These are phyloP conservation scores for Crucihimalaya himalaica DNA, from an alignment of 345 rosid species.

Conservation along the genomic window DNA sequence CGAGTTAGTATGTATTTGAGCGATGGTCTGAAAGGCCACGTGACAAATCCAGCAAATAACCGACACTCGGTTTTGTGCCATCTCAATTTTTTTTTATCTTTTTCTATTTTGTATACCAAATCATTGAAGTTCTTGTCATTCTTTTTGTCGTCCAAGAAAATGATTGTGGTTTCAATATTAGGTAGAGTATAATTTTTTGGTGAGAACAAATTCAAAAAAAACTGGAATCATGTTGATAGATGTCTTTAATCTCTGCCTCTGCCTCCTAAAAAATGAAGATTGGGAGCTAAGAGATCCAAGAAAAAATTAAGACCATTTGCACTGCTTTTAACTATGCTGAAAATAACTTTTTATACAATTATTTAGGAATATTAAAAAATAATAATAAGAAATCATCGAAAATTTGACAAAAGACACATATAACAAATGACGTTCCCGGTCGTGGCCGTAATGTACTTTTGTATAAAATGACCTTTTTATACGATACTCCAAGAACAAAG, in stretches of 20 bases:
- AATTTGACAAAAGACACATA: no score
- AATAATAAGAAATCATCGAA: no score
- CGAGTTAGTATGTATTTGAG: conserved; percentile 30
- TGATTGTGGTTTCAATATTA: conserved; percentile 6
- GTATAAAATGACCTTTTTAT: no score
- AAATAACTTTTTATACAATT: no score
- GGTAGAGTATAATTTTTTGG: background rate
- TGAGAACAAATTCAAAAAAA: background rate
- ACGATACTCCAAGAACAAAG: no score
- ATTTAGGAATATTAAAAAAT: no score
- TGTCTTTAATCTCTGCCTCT: background rate
- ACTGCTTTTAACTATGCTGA: no score
- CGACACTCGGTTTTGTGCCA: conserved; percentile 34
- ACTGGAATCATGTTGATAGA: background rate
- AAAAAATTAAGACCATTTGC: no score
- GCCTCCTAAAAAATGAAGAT: no score
- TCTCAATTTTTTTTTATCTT: background rate
- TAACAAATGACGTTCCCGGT: no score
- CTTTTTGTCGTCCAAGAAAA: conserved; percentile 31
- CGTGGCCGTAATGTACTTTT: no score
- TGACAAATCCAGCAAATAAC: conserved; percentile 35
- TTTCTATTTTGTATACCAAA: conserved; percentile 25
- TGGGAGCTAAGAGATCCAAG: no score
- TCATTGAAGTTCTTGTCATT: conserved; percentile 34
- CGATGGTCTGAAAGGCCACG: conserved; percentile 30